A percentile compares a stretch with the other conserved stretches of the same genome.
Evolutionary conservation across 352 stramenopile species (phyloP).

Genomic region (Thraustochytrium striatum): DNA sequence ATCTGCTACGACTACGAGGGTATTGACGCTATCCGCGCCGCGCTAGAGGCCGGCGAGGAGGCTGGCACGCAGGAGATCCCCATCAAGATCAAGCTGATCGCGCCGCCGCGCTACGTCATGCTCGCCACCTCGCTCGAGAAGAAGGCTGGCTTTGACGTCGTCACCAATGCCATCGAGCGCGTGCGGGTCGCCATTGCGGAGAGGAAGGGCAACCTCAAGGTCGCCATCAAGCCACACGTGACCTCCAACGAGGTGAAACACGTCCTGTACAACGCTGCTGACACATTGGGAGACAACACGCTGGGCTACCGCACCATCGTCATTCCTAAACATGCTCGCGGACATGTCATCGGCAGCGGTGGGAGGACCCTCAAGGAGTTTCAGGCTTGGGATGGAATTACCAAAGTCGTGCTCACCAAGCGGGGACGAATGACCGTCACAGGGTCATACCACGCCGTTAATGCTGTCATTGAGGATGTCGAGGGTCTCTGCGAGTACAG

Average conservation of each 20-base stretch:
- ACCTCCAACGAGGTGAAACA: constrained; percentile 44
- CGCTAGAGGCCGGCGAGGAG: constrained; percentile 75
- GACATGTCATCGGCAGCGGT: no score
- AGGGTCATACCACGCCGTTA: no score
- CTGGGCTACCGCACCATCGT: no score
- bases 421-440: no score
- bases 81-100: constrained; percentile 98
- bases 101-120: constrained; percentile 98
- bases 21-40: constrained; percentile 95
- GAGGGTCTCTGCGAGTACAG: no score
- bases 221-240: constrained; percentile 26
- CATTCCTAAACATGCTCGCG: no score
- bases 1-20: constrained; percentile 99
- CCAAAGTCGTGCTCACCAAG: no score
- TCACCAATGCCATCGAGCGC: constrained; percentile 48
- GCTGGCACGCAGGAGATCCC: constrained; percentile 78
- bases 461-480: no score
- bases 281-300: no score
- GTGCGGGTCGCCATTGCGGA: not conserved
- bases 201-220: constrained; percentile 7
- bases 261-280: no score
- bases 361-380: no score
- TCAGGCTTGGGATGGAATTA: no score
- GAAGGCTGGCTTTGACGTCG: constrained; percentile 37
- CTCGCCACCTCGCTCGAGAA: constrained; percentile 90